Evolutionary conservation across 1,284 basidiomycete genomes (phyloP).

Genomic region (Amylostereum chailletii): DNA sequence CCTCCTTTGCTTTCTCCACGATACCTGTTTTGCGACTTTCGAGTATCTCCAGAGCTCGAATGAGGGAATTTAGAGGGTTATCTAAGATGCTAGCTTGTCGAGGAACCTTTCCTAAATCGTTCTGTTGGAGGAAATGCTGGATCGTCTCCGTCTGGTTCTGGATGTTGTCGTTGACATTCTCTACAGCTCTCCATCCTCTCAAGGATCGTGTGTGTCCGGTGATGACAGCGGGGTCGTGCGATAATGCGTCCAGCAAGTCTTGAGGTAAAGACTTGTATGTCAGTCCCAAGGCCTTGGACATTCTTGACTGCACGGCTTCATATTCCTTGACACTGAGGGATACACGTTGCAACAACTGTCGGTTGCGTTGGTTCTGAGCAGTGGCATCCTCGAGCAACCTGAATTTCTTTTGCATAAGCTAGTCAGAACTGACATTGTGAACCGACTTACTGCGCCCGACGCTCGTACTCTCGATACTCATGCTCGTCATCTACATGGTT

Average conservation of each 20-base stretch:
- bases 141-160: constrained; percentile 49
- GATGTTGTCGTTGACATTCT: constrained; percentile 59
- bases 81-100: constrained; percentile 39
- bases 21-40: constrained; percentile 29
- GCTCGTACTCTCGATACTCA: constrained; percentile 46
- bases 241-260: constrained; percentile 62
- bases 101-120: constrained; percentile 8
- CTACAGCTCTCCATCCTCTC: constrained; percentile 58
- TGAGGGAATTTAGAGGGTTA: constrained; percentile 40
- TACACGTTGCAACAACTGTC: constrained; percentile 57
- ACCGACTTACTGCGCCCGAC: constrained; percentile 45
- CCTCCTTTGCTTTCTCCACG: constrained; percentile 34
- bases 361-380: constrained; percentile 53
- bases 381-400: constrained; percentile 52
- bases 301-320: constrained; percentile 42
- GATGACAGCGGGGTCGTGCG: constrained; percentile 66
- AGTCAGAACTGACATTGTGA: constrained; percentile 2
- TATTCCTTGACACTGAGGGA: constrained; percentile 54
- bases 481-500: constrained; percentile 39
- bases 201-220: constrained; percentile 49
- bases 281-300: constrained; percentile 39
- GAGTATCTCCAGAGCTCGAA: constrained; percentile 32
- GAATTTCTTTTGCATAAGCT: constrained; percentile 4
- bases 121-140: constrained; percentile 26
- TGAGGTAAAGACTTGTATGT: constrained; percentile 41